Evolutionary conservation across 768 basidiomycete species (phyloP), one percentile per base, ranked within the genome.

Genomic region (Amanita brunnescens): DNA sequence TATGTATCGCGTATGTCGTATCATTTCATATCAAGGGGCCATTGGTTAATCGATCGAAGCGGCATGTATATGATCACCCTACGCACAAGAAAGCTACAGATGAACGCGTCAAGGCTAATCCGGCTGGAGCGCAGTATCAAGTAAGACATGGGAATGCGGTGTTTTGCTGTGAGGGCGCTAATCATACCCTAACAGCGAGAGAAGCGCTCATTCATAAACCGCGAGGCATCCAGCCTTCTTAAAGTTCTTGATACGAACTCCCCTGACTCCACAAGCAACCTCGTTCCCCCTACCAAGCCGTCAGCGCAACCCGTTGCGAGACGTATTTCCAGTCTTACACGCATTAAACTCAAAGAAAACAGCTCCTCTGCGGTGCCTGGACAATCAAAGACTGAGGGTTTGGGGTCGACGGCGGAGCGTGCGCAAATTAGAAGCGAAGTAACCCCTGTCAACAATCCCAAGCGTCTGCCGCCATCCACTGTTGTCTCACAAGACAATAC

Each of bases 1-100:
- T n/a, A 61, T 69, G 1, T 80, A 75, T 60, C 64, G 70, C 47
- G 79, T 77, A 59, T 47, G 70, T 63, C 18, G 14, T 38, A 46
- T 43, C 18, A 51, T 6, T 35, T 49, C 35, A 12, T 38, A 32
- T 43, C 26, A 12, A 44, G 24, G 32, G n/a, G 37, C 33, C 21
- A 48, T 18, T 23, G 46, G 55, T 44, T 16, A 21, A 59, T 48
- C 16, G 23, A 16, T 21, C 29, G 48, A 30, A 71, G 70, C 24
- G 44, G 13, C 70, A 71, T 54, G 62, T 70, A 21, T 54, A 54
- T 26, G 33, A 23, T 10, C 62, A 69, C 48, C 57, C 62, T 10
- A 67, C 59, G 3, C 68, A 70, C 52, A 47, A 52, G 41, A 52
- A 43, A 43, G 56, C 42, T 16, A 61, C 66, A 13, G 54, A 57